These are phyloP conservation scores for Agarophyton chilense DNA, from an alignment of 23 red algal species.

Conservation along the genomic window DNA sequence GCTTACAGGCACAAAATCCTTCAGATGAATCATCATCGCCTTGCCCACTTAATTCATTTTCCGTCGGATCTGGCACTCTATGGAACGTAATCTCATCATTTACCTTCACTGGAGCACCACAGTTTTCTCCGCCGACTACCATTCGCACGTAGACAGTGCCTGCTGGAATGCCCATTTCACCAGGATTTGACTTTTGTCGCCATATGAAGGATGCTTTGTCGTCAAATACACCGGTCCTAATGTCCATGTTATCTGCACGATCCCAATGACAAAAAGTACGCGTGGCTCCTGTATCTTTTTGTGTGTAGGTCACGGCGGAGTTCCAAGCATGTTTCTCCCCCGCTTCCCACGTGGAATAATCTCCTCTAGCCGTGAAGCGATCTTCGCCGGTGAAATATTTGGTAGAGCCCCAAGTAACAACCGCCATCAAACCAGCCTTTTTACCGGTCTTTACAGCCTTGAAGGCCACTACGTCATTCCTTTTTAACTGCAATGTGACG, in stretches of 20 bases:
- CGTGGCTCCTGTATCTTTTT: neutral
- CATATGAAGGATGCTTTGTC: conserved; percentile 3
- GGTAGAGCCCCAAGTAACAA: neutral
- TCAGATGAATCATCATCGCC: neutral
- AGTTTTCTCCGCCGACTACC: conserved; percentile 16
- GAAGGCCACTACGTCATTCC: neutral
- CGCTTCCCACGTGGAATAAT: neutral
- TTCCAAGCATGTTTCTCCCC: neutral
- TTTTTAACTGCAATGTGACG: neutral
- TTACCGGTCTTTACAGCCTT: neutral
- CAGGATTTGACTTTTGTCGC: neutral
- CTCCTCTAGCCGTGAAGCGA: neutral
- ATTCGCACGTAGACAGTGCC: neutral
- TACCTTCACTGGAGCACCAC: neutral
- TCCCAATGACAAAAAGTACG: conserved; percentile 35
- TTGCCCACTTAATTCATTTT: neutral
- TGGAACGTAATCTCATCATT: neutral
- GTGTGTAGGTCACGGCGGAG: neutral
- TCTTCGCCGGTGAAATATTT: neutral
- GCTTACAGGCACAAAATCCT: conserved; percentile 30
- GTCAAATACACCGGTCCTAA: neutral
- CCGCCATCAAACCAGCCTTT: neutral
- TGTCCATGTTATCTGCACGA: conserved; percentile 15
- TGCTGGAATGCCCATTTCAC: neutral
- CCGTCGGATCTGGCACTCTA: neutral